These are phyloP conservation scores for Telopea speciosissima DNA, from an alignment of 177 flowering plant species.

Conservation along the genomic window DNA sequence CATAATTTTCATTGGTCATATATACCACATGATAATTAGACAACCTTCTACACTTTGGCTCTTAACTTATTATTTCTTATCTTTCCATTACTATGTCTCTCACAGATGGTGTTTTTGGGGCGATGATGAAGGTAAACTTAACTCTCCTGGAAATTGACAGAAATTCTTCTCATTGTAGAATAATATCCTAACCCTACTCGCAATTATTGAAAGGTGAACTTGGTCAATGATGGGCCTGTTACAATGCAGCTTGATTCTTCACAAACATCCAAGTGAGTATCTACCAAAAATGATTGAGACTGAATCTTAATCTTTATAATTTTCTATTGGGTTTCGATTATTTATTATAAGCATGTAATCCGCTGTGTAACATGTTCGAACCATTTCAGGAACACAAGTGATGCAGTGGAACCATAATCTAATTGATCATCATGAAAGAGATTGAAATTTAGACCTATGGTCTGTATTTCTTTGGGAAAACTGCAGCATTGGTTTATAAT, in stretches of 20 bases:
- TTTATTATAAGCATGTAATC: background rate
- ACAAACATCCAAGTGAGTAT: conserved; percentile 43
- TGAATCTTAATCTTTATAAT: background rate
- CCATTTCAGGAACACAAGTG: conserved; percentile 29
- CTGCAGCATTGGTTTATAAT: background rate
- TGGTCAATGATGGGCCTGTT: conserved; percentile 76
- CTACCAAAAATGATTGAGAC: background rate
- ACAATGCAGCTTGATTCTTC: conserved; percentile 72
- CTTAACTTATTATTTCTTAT: background rate
- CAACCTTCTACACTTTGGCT: background rate
- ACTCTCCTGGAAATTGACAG: background rate
- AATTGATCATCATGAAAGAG: background rate
- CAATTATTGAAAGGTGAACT: conserved; percentile 40
- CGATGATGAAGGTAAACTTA: conserved; percentile 60
- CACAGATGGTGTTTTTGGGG: conserved; percentile 75
- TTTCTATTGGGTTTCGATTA: too few relatives aligned
- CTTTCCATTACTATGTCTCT: background rate
- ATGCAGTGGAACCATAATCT: conserved; percentile 4
- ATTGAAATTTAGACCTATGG: background rate
- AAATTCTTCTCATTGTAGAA: background rate
- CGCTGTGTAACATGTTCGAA: background rate
- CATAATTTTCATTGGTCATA: background rate
- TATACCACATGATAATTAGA: background rate
- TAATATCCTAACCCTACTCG: background rate
- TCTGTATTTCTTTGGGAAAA: background rate